Base-by-base conservation (phyloP, 2,329 filamentous ascomycete genomes). In the Bipolaris victoriae region DNA sequence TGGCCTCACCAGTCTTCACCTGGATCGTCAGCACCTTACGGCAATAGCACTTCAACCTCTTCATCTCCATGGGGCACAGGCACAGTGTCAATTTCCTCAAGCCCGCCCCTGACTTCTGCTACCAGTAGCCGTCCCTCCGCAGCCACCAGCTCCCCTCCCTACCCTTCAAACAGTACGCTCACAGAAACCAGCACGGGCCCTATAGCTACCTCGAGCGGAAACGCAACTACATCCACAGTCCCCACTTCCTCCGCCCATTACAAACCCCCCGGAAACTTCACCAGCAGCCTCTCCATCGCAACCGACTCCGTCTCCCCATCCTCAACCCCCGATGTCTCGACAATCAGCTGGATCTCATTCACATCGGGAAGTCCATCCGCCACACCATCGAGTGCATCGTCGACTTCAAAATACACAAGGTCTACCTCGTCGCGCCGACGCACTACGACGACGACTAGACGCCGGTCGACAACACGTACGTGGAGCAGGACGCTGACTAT, bases 1-100 rank as follows among this genome's bases (percentile, higher is more conserved):
- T 41, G 43, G 18, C 33, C 53, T 10, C 45, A 47, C 11, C 39
- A 33, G 10, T 9, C 41, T n/a, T 31, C 55, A 4, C n/a, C 41
- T 15, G 36, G 40, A 7, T 45, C 63, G 9, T 56, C 58, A 7
- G 50, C 60, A 3, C 60, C 60, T n/a, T 63, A 61, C 29, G 45
- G 40, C 7, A 65, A 65, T 43, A 63, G 51, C 24, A 55, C 62
- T 4, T 37, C 35, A 15, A 36, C 16, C 7, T 16, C 37, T 16
- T 43, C 44, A 3, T 56, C 56, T 15, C 46, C 49, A 15, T 55
- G 37, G 44, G 52, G 52, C 11, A 59, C 57, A 4, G 53, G 58
- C n/a, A 55, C 60, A 7, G 22, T 43, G 11, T 47, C 62, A 24
- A 37, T 4, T 3, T 50, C 40, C 9, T 49, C 45, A 22, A 33